Conservation (phyloP, 441 rosid species). For the Gossypium trilobum region DNA sequence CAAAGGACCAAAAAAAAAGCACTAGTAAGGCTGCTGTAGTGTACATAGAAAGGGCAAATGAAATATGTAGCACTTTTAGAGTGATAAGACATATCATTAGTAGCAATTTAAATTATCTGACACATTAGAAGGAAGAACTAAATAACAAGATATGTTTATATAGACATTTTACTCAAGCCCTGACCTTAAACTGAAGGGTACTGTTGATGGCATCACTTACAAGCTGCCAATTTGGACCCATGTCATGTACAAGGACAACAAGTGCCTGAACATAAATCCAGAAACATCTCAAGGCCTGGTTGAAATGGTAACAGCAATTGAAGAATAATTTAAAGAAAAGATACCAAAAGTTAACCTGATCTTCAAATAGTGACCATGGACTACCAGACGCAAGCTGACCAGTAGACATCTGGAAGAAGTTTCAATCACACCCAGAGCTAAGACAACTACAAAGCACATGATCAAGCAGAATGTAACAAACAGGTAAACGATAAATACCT, state of each 20-base stretch:
- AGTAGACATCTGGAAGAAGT: constrained; percentile 53
- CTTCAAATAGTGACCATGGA: constrained; percentile 93
- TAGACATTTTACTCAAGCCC: constrained; percentile 13
- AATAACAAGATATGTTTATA: neutral
- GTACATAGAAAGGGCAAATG: neutral
- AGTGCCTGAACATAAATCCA: constrained; percentile 59
- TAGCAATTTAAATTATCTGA: neutral
- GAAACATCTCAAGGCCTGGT: constrained; percentile 13
- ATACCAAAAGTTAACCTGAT: constrained; percentile 53
- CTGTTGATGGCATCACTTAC: constrained; percentile 93
- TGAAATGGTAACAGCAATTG: constrained; percentile 13
- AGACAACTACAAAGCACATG: constrained; percentile 14
- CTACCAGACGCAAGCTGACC: constrained; percentile 75
- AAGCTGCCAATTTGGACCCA: constrained; percentile 99
- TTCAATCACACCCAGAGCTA: constrained; percentile 14
- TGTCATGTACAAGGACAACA: constrained; percentile 96
- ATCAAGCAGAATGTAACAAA: constrained; percentile 9
- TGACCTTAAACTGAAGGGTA: constrained; percentile 83
- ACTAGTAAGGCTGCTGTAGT: neutral
- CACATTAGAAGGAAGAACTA: neutral
- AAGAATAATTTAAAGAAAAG: constrained; percentile 7
- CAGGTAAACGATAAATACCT: constrained; percentile 41
- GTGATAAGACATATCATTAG: neutral
- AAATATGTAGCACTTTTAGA: constrained; percentile 1
- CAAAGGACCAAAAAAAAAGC: neutral